Percentiles rank a stretch among this genome's conserved stretches.
These are phyloP conservation scores for Elasticomyces elasticus DNA, from an alignment of 495 filamentous ascomycete species.

Conservation along the genomic window DNA sequence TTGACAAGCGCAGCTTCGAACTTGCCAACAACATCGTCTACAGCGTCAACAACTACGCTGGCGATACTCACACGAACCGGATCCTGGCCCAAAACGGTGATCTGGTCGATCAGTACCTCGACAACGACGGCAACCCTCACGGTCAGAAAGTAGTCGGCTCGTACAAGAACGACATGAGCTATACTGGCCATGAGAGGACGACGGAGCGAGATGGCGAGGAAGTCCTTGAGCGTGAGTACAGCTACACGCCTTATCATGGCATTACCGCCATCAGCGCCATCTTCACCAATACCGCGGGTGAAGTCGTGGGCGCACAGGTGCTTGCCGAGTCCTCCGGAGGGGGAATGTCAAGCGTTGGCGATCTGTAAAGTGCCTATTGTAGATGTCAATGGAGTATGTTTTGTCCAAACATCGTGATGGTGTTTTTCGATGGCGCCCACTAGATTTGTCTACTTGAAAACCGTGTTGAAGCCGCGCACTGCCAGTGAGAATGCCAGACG, in stretches of 20 bases:
- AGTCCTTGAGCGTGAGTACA: conserved; percentile 39
- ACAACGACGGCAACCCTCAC: conserved; percentile 41
- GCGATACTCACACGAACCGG: conserved; percentile 46
- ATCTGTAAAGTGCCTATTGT: too few relatives aligned
- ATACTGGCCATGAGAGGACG: conserved; percentile 43
- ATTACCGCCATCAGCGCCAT: conserved; percentile 39
- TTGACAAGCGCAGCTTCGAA: conserved; percentile 31
- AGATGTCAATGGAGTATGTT: too few relatives aligned
- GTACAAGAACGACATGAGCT: conserved; percentile 42
- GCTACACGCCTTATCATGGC: conserved; percentile 44
- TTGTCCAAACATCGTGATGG: too few relatives aligned
- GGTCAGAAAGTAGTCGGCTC: conserved; percentile 36
- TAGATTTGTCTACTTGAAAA: too few relatives aligned
- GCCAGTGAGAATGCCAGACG: too few relatives aligned
- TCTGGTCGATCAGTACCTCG: conserved; percentile 42
- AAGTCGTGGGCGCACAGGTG: conserved; percentile 41
- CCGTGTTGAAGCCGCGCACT: too few relatives aligned
- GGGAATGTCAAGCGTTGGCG: conserved; percentile 38
- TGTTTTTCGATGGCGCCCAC: too few relatives aligned
- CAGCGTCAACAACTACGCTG: conserved; percentile 45
- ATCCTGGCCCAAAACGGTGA: conserved; percentile 45
- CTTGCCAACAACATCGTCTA: conserved; percentile 45
- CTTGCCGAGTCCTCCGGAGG: conserved; percentile 43
- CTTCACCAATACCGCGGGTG: conserved; percentile 38
- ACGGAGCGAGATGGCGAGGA: conserved; percentile 35